These are phyloP conservation scores for Cordyceps javanica DNA, from an alignment of 2,329 filamentous ascomycete genomes.

Conservation along the genomic window DNA sequence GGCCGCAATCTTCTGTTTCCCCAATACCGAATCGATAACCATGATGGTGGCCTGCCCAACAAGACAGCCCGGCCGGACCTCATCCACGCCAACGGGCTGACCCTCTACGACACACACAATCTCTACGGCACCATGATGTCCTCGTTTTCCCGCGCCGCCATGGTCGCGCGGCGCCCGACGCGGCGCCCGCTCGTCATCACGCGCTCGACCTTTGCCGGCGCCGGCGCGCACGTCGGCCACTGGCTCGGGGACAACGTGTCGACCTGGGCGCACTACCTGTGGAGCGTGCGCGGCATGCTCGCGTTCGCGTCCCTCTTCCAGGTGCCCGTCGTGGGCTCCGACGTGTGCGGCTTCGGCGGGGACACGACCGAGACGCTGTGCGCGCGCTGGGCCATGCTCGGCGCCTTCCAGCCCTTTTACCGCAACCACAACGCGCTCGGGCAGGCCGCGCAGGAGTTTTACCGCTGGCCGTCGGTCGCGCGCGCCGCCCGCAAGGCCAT, in stretches of 20 bases:
- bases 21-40: constrained; percentile 17
- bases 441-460: constrained; percentile 54
- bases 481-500: constrained; percentile 61
- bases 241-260: constrained; percentile 46
- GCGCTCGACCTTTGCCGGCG: constrained; percentile 68
- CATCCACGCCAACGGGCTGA: constrained; percentile 59
- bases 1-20: constrained; percentile 18
- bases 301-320: constrained; percentile 61
- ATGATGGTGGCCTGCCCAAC: constrained; percentile 42
- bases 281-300: constrained; percentile 52
- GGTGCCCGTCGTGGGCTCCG: constrained; percentile 61
- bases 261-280: constrained; percentile 51
- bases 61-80: constrained; percentile 62
- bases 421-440: constrained; percentile 55
- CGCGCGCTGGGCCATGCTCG: constrained; percentile 59
- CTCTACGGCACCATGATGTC: constrained; percentile 76
- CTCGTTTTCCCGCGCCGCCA: constrained; percentile 54
- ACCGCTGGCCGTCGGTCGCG: constrained; percentile 57
- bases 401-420: constrained; percentile 63
- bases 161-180: constrained; percentile 57
- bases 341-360: constrained; percentile 70
- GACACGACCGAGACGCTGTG: constrained; percentile 57
- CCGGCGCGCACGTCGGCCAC: constrained; percentile 57
- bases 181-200: constrained; percentile 67
- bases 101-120: constrained; percentile 72